phyloP scores from a whole-genome alignment of 352 stramenopile genomes.

The Pseudoperonospora humuli region DNA sequence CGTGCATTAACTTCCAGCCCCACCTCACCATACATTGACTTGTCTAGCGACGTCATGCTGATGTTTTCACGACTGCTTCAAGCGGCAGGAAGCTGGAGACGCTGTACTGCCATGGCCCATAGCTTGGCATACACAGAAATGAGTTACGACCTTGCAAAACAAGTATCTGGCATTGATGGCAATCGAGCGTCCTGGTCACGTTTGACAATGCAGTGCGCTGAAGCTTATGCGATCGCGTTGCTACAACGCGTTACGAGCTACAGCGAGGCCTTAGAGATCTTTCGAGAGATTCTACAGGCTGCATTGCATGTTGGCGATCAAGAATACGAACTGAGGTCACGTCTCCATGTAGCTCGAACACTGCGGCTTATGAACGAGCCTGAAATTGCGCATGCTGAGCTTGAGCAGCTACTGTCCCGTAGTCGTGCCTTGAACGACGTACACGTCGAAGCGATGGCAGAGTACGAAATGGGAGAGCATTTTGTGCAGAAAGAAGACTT shows the following conservation, averaged over 20 bases:
- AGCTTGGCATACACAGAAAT: conserved; percentile 34
- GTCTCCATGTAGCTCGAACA: conserved; percentile 31
- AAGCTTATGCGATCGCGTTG: conserved; percentile 30
- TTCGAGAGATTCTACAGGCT: conserved; percentile 38
- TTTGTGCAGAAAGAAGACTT: conserved; percentile 32
- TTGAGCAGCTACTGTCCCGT: conserved; percentile 29
- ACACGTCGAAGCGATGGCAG: conserved; percentile 37
- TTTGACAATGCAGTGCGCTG: conserved; percentile 40
- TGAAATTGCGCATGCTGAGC: conserved; percentile 33
- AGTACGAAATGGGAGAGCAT: conserved; percentile 45
- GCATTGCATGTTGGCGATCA: conserved; percentile 27
- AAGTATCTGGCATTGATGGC: too few species aligned
- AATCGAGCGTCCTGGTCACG: too few species aligned
- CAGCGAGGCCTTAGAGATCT: conserved; percentile 33
- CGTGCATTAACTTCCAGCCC: background rate
- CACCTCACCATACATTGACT: conserved; percentile 10
- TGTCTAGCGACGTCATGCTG: conserved; percentile 34
- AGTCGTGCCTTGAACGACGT: conserved; percentile 31
- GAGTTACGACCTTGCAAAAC: conserved; percentile 35
- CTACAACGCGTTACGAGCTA: conserved; percentile 30
- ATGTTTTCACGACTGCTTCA: conserved; percentile 41
- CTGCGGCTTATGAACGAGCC: conserved; percentile 30
- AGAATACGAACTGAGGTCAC: conserved; percentile 36
- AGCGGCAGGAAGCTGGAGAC: conserved; percentile 28
- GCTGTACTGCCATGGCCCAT: conserved; percentile 38